Percentiles rank a stretch among this genome's conserved stretches.
phyloP scores from a whole-genome alignment of 2,329 filamentous ascomycete genomes.

The Diaporthe velutina region DNA sequence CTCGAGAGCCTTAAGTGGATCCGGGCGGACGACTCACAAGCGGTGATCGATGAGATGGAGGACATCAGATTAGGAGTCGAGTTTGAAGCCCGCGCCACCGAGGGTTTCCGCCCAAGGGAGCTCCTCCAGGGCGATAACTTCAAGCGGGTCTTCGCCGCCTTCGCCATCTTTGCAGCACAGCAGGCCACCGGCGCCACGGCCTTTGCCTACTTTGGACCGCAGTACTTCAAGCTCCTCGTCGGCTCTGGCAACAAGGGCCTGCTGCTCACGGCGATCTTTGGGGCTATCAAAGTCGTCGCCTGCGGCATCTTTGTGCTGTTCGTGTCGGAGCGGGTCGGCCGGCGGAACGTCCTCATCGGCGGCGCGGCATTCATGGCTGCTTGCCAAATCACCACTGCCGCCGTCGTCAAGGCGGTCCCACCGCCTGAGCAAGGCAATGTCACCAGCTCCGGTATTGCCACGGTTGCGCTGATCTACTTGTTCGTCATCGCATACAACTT shows the following conservation, averaged over 20 bases:
- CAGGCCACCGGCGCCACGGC: constrained; percentile 68
- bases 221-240: constrained; percentile 66
- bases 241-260: constrained; percentile 58
- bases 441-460: constrained; percentile 59
- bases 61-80: constrained; percentile 62
- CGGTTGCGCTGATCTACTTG: constrained; percentile 66
- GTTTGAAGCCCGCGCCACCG: constrained; percentile 57
- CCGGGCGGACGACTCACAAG: constrained; percentile 55
- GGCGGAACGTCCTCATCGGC: constrained; percentile 55
- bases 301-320: constrained; percentile 66
- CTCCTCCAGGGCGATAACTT: constrained; percentile 60
- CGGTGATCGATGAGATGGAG: constrained; percentile 58
- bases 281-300: constrained; percentile 64
- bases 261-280: constrained; percentile 65
- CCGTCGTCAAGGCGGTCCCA: constrained; percentile 57
- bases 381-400: constrained; percentile 59
- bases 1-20: constrained; percentile 64
- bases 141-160: constrained; percentile 57
- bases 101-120: constrained; percentile 57
- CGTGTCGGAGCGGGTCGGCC: constrained; percentile 61
- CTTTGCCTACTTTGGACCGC: constrained; percentile 66
- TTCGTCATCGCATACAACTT: constrained; percentile 66
- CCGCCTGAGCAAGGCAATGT: constrained; percentile 48
- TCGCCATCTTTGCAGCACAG: constrained; percentile 63
- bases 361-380: constrained; percentile 59